These are phyloP conservation scores for Suhomyces taliae DNA, from an alignment of 1,139 yeast genomes.

Conservation along the genomic window DNA sequence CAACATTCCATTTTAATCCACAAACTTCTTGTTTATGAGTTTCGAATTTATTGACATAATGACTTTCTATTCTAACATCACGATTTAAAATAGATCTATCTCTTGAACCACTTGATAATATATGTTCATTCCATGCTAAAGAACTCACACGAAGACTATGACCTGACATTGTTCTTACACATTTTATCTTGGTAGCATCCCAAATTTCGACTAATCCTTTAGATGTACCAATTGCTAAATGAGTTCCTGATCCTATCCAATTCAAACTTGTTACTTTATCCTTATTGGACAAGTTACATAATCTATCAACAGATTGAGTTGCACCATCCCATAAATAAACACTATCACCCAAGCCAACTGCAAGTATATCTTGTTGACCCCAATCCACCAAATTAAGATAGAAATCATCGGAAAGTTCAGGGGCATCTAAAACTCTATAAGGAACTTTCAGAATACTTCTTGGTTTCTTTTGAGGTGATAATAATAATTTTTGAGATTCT, in stretches of 20 bases:
- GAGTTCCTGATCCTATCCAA: conserved; percentile 96
- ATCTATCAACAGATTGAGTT: conserved; percentile 77
- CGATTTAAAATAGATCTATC: conserved; percentile 84
- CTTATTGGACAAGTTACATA: conserved; percentile 65
- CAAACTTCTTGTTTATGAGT: conserved; percentile 93
- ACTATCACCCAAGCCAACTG: conserved; percentile 86
- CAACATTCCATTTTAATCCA: conserved; percentile 91
- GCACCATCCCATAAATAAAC: conserved; percentile 92
- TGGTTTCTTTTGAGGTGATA: conserved; percentile 80
- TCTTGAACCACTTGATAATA: conserved; percentile 82
- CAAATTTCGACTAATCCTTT: conserved; percentile 90
- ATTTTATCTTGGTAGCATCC: conserved; percentile 86
- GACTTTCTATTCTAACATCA: conserved; percentile 87
- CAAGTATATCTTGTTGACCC: conserved; percentile 88
- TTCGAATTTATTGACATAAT: conserved; percentile 68
- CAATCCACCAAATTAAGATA: conserved; percentile 91
- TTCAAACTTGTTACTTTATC: conserved; percentile 79
- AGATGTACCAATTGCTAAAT: conserved; percentile 87
- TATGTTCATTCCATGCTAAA: conserved; percentile 92
- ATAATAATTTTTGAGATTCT: conserved; percentile 75
- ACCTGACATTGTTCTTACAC: conserved; percentile 90
- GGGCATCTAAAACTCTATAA: conserved; percentile 92
- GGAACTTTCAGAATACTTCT: conserved; percentile 84
- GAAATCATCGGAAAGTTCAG: conserved; percentile 91
- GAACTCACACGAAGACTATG: conserved; percentile 85